These are phyloP conservation scores for Microstroma glucosiphilum DNA, from an alignment of 1,284 basidiomycete species.

Conservation along the genomic window DNA sequence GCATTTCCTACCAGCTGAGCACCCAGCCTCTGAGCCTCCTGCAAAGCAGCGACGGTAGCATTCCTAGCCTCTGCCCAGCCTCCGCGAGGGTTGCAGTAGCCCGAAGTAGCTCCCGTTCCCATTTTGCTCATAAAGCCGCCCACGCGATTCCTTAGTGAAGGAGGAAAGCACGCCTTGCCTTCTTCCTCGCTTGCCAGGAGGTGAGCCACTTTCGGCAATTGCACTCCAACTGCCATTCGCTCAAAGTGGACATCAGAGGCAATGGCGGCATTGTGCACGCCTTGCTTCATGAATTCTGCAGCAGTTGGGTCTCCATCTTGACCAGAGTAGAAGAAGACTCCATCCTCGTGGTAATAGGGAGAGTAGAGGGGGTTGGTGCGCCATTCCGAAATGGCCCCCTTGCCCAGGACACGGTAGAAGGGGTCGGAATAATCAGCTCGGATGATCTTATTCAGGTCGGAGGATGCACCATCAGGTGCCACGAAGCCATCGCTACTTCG, in stretches of 20 bases:
- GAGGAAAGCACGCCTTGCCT: conserved; percentile 17
- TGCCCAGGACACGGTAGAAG: conserved; percentile 63
- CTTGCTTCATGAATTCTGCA: conserved; percentile 19
- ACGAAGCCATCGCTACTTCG: conserved; percentile 30
- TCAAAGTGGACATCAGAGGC: conserved; percentile 15
- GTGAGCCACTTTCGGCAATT: conserved; percentile 17
- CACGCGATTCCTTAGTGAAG: not conserved
- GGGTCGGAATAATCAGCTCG: conserved; percentile 51
- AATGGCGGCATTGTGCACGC: conserved; percentile 20
- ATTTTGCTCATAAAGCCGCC: conserved; percentile 19
- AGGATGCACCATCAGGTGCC: conserved; percentile 71
- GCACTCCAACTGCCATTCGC: not conserved
- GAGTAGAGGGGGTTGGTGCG: conserved; percentile 51
- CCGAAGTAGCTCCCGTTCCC: conserved; percentile 36
- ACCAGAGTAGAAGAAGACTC: conserved; percentile 34
- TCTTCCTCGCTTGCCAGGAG: conserved; percentile 15
- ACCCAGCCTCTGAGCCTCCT: conserved; percentile 60
- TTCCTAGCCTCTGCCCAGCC: conserved; percentile 79
- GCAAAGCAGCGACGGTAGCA: conserved; percentile 61
- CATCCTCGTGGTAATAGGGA: conserved; percentile 38
- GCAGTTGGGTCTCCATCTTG: not conserved
- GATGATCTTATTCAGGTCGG: conserved; percentile 74
- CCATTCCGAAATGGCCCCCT: conserved; percentile 68
- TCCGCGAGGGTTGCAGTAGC: conserved; percentile 69
- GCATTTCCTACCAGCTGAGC: conserved; percentile 62